Evolutionary conservation across 768 basidiomycete species (phyloP).

Genomic region (Hericium rajendrae): DNA sequence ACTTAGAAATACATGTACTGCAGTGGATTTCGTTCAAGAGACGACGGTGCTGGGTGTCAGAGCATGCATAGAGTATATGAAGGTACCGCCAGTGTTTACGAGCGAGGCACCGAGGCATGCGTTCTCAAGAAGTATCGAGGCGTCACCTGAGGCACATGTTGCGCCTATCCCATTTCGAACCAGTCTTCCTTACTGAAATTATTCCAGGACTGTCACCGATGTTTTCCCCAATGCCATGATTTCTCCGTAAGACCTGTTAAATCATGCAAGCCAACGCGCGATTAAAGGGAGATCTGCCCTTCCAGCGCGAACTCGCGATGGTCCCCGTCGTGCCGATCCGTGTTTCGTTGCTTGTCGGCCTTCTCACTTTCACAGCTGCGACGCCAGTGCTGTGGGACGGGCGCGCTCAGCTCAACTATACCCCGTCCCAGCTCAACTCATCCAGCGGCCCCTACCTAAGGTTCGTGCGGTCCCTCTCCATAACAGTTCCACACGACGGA

Average conservation of each 20-base stretch:
- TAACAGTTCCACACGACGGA: too few relatives aligned
- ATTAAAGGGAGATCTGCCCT: not conserved
- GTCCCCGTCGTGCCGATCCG: not conserved
- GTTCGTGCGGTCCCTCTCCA: slow-evolving; percentile 24
- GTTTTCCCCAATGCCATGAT: not conserved
- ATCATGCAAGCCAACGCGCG: not conserved
- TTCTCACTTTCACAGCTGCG: slow-evolving; percentile 10
- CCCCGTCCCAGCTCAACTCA: slow-evolving; percentile 32
- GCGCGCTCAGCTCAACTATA: slow-evolving; percentile 37
- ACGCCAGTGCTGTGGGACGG: slow-evolving; percentile 42
- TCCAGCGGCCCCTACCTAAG: slow-evolving; percentile 45
- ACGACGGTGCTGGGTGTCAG: too few relatives aligned
- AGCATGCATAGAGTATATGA: too few relatives aligned
- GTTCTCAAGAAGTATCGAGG: too few relatives aligned
- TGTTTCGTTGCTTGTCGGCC: not conserved
- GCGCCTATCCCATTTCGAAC: too few relatives aligned
- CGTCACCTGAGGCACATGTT: too few relatives aligned
- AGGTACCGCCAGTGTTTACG: too few relatives aligned
- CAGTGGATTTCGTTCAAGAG: too few relatives aligned
- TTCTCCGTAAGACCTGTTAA: not conserved
- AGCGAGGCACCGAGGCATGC: too few relatives aligned
- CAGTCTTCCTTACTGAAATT: too few relatives aligned
- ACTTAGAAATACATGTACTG: too few relatives aligned
- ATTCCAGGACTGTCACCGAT: not conserved
- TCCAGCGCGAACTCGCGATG: not conserved